These are phyloP conservation scores for Arachis monticola DNA, from an alignment of 331 rosid species.

Conservation along the genomic window DNA sequence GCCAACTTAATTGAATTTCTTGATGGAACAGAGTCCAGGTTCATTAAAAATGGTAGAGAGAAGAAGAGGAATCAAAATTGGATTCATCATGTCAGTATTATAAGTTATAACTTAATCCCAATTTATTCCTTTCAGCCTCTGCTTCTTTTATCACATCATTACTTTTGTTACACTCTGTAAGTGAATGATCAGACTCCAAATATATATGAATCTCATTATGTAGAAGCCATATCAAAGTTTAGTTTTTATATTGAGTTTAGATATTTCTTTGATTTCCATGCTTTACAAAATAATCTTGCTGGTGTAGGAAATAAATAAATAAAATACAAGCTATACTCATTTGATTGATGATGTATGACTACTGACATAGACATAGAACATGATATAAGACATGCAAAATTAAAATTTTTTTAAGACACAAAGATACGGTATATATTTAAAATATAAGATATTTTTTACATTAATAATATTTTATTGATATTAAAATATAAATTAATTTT, in stretches of 20 bases:
- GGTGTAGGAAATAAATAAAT: not conserved
- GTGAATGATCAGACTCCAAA: constrained; percentile 18
- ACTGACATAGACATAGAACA: too few species aligned
- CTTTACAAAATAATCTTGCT: not conserved
- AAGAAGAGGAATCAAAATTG: constrained; percentile 21
- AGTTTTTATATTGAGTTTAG: constrained; percentile 2
- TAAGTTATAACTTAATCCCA: not conserved
- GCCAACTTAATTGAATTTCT: constrained; percentile 45
- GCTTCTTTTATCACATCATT: constrained; percentile 14
- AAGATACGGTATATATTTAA: too few species aligned
- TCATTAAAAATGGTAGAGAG: not conserved
- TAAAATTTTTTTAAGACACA: too few species aligned
- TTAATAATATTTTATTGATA: not conserved
- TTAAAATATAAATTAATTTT: not conserved
- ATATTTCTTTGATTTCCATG: constrained; percentile 6
- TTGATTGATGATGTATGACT: too few species aligned
- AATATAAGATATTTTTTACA: too few species aligned
- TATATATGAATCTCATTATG: not conserved
- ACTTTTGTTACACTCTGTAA: constrained; percentile 14
- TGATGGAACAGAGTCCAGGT: not conserved
- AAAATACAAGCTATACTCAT: not conserved
- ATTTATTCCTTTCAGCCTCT: constrained; percentile 10
- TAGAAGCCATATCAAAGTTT: constrained; percentile 13
- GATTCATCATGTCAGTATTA: not conserved
- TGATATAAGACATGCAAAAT: too few species aligned